Conservation (phyloP, 2,329 filamentous ascomycete species). For the Neofusicoccum parvum region DNA sequence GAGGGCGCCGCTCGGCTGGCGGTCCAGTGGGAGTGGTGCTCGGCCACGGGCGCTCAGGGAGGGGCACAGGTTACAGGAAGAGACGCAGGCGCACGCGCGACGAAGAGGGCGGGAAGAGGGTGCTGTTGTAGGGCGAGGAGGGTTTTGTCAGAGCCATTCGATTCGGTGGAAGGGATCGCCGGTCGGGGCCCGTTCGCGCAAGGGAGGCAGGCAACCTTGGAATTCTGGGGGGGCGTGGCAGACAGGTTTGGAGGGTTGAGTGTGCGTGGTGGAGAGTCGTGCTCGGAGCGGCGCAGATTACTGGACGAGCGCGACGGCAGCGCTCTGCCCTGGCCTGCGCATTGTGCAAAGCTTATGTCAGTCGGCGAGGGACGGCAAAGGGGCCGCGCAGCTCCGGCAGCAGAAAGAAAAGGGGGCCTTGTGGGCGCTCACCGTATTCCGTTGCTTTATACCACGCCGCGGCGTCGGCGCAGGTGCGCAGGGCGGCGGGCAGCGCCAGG, state of each 20-base stretch:
- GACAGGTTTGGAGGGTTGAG: conserved; percentile 8
- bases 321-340: conserved; percentile 10
- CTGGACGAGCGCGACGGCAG: conserved; percentile 9
- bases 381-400: conserved; percentile 7
- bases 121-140: not conserved
- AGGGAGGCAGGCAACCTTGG: conserved; percentile 10
- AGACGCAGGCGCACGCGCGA: not conserved
- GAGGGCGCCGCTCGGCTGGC: not conserved
- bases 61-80: not conserved
- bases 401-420: conserved; percentile 15
- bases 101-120: conserved; percentile 8
- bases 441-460: conserved; percentile 1
- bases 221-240: not conserved
- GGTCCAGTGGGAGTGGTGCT: not conserved
- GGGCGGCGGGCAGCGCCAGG: not conserved
- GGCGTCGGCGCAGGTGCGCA: not conserved
- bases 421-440: conserved; percentile 11
- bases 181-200: not conserved
- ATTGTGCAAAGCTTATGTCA: conserved; percentile 20
- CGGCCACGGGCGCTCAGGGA: not conserved
- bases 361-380: conserved; percentile 4
- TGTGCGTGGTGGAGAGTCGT: conserved; percentile 15
- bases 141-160: conserved; percentile 17
- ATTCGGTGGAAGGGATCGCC: conserved; percentile 8
- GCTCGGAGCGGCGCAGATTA: conserved; percentile 4